Conservation (phyloP, 164 flowering plant species). For the Umbellularia californica region DNA sequence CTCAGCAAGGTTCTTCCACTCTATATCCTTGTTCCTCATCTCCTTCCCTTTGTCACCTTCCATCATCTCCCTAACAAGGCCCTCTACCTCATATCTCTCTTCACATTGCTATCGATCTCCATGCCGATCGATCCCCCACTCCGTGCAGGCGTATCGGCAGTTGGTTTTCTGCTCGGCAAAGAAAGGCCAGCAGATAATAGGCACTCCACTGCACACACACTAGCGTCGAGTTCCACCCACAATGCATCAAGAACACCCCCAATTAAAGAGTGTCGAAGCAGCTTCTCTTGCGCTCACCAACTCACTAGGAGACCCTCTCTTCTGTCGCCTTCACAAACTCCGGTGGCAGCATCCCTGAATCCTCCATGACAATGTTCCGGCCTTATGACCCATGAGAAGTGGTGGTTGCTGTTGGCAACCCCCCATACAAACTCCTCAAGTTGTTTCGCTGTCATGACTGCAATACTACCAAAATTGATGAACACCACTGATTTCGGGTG, state of each 20-base stretch:
- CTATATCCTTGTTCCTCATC: slow-evolving; percentile 24
- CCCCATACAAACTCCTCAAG: slow-evolving; percentile 54
- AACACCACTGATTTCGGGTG: slow-evolving; percentile 35
- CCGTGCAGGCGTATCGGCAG: slow-evolving; percentile 25
- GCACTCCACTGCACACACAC: slow-evolving; percentile 29
- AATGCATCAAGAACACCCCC: slow-evolving; percentile 31
- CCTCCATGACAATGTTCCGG: slow-evolving; percentile 40
- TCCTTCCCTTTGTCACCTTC: slow-evolving; percentile 30
- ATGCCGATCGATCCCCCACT: slow-evolving; percentile 33
- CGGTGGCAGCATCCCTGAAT: slow-evolving; percentile 22
- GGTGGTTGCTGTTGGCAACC: slow-evolving; percentile 32
- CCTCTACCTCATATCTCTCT: slow-evolving; percentile 29
- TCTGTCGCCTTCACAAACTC: slow-evolving; percentile 27
- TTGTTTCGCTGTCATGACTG: slow-evolving; percentile 31
- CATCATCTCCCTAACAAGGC: slow-evolving; percentile 28
- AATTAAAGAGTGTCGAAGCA: slow-evolving; percentile 21
- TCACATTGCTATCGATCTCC: slow-evolving; percentile 26
- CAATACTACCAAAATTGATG: slow-evolving; percentile 49
- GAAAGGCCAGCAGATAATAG: slow-evolving; percentile 57
- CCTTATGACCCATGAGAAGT: slow-evolving; percentile 47
- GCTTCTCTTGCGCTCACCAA: slow-evolving; percentile 45
- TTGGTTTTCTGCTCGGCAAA: slow-evolving; percentile 44
- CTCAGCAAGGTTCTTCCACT: slow-evolving; percentile 32
- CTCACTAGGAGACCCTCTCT: slow-evolving; percentile 25
- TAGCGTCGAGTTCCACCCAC: slow-evolving; percentile 29